A percentile compares a stretch with the other conserved stretches of the same genome.
These are phyloP conservation scores for Alternaria novae-zelandiae DNA, from an alignment of 2,329 filamentous ascomycete species.

Conservation along the genomic window DNA sequence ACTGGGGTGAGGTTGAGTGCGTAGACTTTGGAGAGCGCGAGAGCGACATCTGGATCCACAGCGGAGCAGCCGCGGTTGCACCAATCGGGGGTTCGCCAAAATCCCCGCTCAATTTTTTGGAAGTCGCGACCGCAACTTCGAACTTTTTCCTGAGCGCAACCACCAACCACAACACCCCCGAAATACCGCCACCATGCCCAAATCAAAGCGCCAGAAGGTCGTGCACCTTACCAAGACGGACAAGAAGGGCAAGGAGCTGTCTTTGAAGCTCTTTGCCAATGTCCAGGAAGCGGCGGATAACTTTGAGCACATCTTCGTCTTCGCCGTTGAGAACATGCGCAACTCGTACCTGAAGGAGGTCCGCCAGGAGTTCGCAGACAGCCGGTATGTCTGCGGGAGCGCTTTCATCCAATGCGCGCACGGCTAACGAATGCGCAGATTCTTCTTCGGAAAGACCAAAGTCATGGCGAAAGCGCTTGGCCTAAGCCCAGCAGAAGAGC, in stretches of 20 bases:
- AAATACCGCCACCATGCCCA: constrained; percentile 73
- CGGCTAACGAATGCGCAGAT: constrained; percentile 56
- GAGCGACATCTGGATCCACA: constrained; percentile 2
- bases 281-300: constrained; percentile 84
- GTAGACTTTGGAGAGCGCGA: constrained; percentile 8
- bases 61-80: constrained; percentile 34
- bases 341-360: constrained; percentile 96
- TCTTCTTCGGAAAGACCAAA: constrained; percentile 99
- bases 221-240: constrained; percentile 88
- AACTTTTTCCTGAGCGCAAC: constrained; percentile 33
- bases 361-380: constrained; percentile 81
- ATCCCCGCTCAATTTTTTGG: constrained; percentile 38
- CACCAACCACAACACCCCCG: constrained; percentile 17
- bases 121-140: constrained; percentile 22
- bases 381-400: constrained; percentile 66
- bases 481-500: constrained; percentile 75
- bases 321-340: constrained; percentile 95
- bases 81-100: constrained; percentile 40
- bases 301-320: constrained; percentile 92
- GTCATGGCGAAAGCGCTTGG: constrained; percentile 97
- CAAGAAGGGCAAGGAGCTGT: constrained; percentile 93
- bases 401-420: neutral
- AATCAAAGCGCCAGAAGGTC: constrained; percentile 90
- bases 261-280: constrained; percentile 84
- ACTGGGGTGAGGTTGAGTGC: constrained; percentile 1